Base-by-base conservation (phyloP, 805 yeast genomes). In the Candida odintsovae region DNA sequence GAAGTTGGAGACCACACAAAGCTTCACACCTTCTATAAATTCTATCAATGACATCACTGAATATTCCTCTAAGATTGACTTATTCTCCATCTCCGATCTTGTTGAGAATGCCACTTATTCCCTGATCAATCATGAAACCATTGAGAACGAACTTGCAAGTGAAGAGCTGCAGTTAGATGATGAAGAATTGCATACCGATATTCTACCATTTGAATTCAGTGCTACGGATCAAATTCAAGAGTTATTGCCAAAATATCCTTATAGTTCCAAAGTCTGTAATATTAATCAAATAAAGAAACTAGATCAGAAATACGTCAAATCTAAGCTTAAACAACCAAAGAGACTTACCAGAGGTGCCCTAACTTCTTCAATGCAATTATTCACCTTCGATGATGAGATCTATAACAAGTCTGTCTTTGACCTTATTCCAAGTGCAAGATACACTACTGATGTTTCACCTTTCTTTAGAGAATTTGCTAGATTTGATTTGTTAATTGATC, bases 201-300 rank as follows among this genome's bases (percentile, higher is more conserved):
- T 68, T 6, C 46, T 71, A 26, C 70, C 73, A 2, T 68, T 64
- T 46, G 81, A 76, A 50, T 50, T 59, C n/a, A 63, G 68, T 46
- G 54, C 69, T 6, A 69, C 72, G 0, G 9, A 39, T 11, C 57
- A 52, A 23, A 13, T 57, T 0, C 11, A 10, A 2, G 4, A 12
- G 2, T 11, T 16, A 2, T 29, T 58, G 8, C 57, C 62, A 9
- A 2, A 6, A 9, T 29, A 28, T 16, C 39, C 48, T 11, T 11
- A n/a, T 11, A n/a, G 23, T 7, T 19, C 22, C 0, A 9, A 8
- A 3, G 4, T 15, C 2, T 7, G 23, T 6, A 7, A 31, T 10
- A 2, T 33, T 2, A 33, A 20, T 8, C 16, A 26, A 4, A 31
- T 58, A 6, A 51, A 51, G 36, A 26, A 18, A 7, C 22, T 16